A percentile compares a stretch with the other conserved stretches of the same genome.
phyloP scores from a whole-genome alignment of 352 stramenopile genomes.

The Phytophthora ramorum region DNA sequence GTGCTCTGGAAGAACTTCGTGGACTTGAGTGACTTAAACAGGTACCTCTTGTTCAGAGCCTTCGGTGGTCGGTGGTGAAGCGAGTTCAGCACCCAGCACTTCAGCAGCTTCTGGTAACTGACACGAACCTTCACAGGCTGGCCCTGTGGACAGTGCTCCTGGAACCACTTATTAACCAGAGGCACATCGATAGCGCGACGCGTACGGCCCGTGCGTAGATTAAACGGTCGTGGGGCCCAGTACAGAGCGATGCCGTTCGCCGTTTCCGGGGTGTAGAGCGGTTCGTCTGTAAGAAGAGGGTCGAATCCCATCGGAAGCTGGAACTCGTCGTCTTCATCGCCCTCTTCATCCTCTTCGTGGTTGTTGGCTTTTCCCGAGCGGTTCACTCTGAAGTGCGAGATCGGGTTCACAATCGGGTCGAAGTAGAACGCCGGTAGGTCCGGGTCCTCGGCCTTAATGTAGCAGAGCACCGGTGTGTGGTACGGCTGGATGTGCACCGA shows the following conservation, averaged over 20 bases:
- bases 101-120: constrained; percentile 99
- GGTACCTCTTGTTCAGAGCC: constrained; percentile 97
- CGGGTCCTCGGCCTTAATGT: constrained; percentile 97
- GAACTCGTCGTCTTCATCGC: constrained; percentile 91
- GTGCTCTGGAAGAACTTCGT: constrained; percentile 99
- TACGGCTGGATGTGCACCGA: constrained; percentile 96
- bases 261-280: constrained; percentile 96
- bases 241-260: constrained; percentile 98
- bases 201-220: constrained; percentile 95
- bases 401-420: constrained; percentile 98
- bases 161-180: constrained; percentile 99
- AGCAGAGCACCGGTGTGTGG: constrained; percentile 96
- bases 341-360: constrained; percentile 48
- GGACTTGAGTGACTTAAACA: constrained; percentile 99
- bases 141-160: constrained; percentile 97
- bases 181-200: constrained; percentile 97
- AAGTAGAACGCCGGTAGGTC: constrained; percentile 98
- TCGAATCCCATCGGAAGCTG: constrained; percentile 88
- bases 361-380: constrained; percentile 49
- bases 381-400: constrained; percentile 93
- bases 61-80: constrained; percentile 95
- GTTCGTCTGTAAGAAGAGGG: constrained; percentile 93
- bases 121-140: constrained; percentile 99
- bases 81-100: constrained; percentile 99
- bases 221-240: constrained; percentile 98